Evolutionary conservation across 2,329 filamentous ascomycete genomes (phyloP).

Genomic region (Aspergillus novoparasiticus): DNA sequence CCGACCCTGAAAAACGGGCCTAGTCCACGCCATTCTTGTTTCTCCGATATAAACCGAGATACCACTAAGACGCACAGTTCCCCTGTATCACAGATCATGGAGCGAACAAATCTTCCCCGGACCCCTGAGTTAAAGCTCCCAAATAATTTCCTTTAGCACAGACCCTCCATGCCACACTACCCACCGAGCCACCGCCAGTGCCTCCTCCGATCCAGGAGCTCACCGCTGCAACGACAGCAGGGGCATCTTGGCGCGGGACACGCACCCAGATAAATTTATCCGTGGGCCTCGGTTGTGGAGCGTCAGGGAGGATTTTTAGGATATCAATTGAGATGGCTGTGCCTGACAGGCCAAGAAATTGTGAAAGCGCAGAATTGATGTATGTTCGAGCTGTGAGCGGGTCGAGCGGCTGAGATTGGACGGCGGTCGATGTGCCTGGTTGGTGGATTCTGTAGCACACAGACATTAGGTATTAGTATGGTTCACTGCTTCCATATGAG

Average conservation of each 20-base stretch:
- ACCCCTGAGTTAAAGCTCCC: constrained; percentile 36
- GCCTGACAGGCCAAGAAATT: constrained; percentile 51
- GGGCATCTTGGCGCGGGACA: constrained; percentile 47
- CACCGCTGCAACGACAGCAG: constrained; percentile 46
- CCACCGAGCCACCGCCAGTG: constrained; percentile 12
- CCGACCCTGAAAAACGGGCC: neutral
- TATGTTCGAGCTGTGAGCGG: constrained; percentile 50
- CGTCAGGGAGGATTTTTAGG: constrained; percentile 36
- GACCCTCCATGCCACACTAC: constrained; percentile 41
- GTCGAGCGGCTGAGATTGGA: constrained; percentile 37
- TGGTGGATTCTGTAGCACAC: constrained; percentile 28
- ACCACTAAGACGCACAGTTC: neutral
- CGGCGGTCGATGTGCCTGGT: constrained; percentile 22
- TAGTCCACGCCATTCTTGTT: neutral
- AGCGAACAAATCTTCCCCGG: constrained; percentile 38
- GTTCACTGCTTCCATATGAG: neutral
- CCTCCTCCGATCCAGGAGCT: constrained; percentile 49
- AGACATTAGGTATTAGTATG: constrained; percentile 6
- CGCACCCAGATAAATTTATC: constrained; percentile 44
- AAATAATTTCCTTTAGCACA: constrained; percentile 42
- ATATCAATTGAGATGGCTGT: constrained; percentile 52
- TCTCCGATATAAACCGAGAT: neutral
- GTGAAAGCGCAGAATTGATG: constrained; percentile 48
- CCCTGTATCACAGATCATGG: constrained; percentile 19
- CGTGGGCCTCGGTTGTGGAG: constrained; percentile 5